Percentiles rank a stretch among this genome's conserved stretches.
Evolutionary conservation across 2,329 filamentous ascomycete genomes (phyloP).

Genomic region (Aspergillus pseudoviridinutans): DNA sequence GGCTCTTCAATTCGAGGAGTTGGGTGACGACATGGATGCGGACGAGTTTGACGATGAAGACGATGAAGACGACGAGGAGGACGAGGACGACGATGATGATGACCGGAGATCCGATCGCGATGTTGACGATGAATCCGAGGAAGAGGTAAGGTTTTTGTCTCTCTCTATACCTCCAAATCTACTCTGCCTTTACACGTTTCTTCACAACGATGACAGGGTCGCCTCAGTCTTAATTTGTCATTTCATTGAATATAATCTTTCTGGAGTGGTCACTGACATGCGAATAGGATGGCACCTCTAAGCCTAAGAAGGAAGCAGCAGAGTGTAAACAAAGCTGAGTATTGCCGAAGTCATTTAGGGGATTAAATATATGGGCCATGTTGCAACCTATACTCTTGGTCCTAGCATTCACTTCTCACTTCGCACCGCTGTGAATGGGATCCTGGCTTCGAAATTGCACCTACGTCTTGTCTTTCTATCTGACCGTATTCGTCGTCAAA

Average conservation of each 20-base stretch:
- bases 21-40: constrained; percentile 79
- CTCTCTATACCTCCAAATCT: background rate
- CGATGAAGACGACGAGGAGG: constrained; percentile 84
- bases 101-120: constrained; percentile 62
- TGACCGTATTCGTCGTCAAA: background rate
- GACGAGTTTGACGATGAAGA: constrained; percentile 86
- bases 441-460: background rate
- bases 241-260: background rate
- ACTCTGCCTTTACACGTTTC: background rate
- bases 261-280: constrained; percentile 18
- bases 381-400: background rate
- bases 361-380: background rate
- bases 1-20: constrained; percentile 91
- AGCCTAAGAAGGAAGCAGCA: constrained; percentile 89
- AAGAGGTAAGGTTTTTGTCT: constrained; percentile 39
- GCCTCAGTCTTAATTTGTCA: background rate
- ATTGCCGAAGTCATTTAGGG: constrained; percentile 20
- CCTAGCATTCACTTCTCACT: background rate
- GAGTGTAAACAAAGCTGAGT: constrained; percentile 93
- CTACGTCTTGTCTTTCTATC: background rate
- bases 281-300: constrained; percentile 74
- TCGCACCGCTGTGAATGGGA: background rate
- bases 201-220: background rate
- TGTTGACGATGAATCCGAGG: constrained; percentile 62
- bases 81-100: constrained; percentile 84